Evolutionary conservation across 2,329 filamentous ascomycete genomes (phyloP), one percentile per base, ranked within the genome.

Genomic region (Fusarium lyarnte): DNA sequence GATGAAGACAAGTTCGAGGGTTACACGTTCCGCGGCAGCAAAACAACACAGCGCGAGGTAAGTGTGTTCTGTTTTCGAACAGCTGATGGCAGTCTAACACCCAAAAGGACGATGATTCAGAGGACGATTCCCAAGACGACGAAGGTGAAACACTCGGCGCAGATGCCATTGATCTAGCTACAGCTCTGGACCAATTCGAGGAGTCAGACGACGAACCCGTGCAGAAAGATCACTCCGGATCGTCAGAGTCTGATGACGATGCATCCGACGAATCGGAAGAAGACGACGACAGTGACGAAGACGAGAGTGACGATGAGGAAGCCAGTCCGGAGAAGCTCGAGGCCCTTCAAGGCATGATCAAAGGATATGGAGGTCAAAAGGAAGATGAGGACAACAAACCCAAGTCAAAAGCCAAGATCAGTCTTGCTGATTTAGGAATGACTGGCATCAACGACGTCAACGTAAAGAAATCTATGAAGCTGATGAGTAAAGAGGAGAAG

Each of bases 1-100:
- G 95, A 97, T 77, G 91, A 96, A 77, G 95, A 97, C 79, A 88
- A 87, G 70, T 97, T 97, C 73, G 90, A 94, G 72, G 93, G 90
- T 16, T 97, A 92, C 76, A 77, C 85, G 1, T 90, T 90, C 67
- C 77, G 86, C 3, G 87, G 87, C 16, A 86, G 84, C 76, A 82
- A 81, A 53, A 71, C 81, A 5, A 81, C 80, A 59, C 79, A 80
- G 45, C 65, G 60, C 54, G 78, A 80, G 66, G 76, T 82, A 58
- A 47, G 73, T 57, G 21, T 27, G 6, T 43, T 35, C n/a, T 27
- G 9, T 14, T 23, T n/a, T 16, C 13, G 36, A 29, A 8, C 19
- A 17, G 8, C n/a, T 33, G 16, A 17, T 39, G 16, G 10, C 13
- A 47, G 54, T 17, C 69, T 77, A 53, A 73, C 47, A 54, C n/a